Evolutionary conservation across 78 protist genomes (phyloP).

Genomic region (Dictyostelium brefeldianum): DNA sequence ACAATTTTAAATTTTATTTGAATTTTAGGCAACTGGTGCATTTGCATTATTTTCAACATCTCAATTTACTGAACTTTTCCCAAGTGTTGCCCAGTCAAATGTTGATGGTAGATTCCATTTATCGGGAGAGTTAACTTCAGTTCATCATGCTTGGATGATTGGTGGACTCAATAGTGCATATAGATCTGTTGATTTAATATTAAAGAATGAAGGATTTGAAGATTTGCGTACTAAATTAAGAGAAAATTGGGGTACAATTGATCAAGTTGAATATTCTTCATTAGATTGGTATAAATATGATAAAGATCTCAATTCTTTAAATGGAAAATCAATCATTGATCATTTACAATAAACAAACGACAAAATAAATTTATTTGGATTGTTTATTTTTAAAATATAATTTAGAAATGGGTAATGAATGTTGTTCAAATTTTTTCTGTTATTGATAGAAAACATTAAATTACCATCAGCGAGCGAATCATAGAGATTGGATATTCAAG

Average conservation of each 20-base stretch:
- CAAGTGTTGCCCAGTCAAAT: not conserved
- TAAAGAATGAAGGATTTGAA: not conserved
- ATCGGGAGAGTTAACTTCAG: slow-evolving; percentile 21
- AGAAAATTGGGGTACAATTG: slow-evolving; percentile 33
- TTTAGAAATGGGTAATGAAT: too few species aligned
- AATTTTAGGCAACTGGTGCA: slow-evolving; percentile 12
- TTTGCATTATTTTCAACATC: slow-evolving; percentile 32
- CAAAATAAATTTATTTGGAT: too few species aligned
- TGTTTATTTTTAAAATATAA: too few species aligned
- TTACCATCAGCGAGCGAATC: too few species aligned
- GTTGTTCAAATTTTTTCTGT: too few species aligned
- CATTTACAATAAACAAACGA: too few species aligned
- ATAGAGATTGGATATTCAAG: too few species aligned
- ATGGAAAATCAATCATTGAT: too few species aligned
- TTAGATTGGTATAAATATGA: slow-evolving; percentile 2
- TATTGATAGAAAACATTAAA: too few species aligned
- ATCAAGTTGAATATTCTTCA: slow-evolving; percentile 1
- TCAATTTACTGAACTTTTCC: slow-evolving; percentile 22
- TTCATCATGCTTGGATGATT: slow-evolving; percentile 50
- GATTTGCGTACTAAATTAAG: slow-evolving; percentile 10
- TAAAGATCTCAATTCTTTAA: not conserved
- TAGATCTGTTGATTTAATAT: slow-evolving; percentile 28
- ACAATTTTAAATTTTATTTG: too few species aligned
- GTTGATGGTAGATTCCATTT: slow-evolving; percentile 43
- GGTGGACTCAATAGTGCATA: slow-evolving; percentile 42